Conservation (phyloP, 768 basidiomycete species). For the Leucosporidium scottii region DNA sequence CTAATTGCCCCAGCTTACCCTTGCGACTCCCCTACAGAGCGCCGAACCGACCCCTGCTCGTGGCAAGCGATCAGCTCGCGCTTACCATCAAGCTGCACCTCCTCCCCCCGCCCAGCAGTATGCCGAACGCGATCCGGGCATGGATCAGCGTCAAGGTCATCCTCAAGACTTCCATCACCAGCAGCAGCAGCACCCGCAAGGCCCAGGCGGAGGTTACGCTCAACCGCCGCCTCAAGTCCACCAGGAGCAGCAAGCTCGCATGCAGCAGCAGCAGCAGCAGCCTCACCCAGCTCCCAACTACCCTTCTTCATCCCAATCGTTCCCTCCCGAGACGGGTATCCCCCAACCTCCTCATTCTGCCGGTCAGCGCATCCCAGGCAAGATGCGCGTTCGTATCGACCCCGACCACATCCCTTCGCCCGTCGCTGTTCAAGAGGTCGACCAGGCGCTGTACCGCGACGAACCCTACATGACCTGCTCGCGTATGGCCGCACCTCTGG, state of each 20-base stretch:
- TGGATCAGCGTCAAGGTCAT: slow-evolving; percentile 21
- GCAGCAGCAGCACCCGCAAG: slow-evolving; percentile 10
- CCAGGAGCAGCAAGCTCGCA: neutral
- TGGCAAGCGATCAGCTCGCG: too few relatives aligned
- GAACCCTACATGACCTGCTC: slow-evolving; percentile 60
- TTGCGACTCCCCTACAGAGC: too few relatives aligned
- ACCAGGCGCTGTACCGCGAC: slow-evolving; percentile 68
- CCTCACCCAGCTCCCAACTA: neutral
- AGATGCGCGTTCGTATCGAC: slow-evolving; percentile 69
- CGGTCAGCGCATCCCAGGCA: slow-evolving; percentile 56
- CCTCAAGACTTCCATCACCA: slow-evolving; percentile 6
- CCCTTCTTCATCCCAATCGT: slow-evolving; percentile 18
- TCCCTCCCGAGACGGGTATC: slow-evolving; percentile 41
- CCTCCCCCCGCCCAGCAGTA: slow-evolving; percentile 27
- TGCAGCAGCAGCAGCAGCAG: neutral
- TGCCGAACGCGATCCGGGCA: too few relatives aligned
- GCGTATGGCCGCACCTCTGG: slow-evolving; percentile 61
- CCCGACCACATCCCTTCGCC: slow-evolving; percentile 87
- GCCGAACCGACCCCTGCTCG: too few relatives aligned
- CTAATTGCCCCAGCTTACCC: too few relatives aligned
- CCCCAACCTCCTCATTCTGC: slow-evolving; percentile 65
- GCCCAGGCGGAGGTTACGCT: neutral
- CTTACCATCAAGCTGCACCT: slow-evolving; percentile 11
- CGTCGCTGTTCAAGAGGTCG: slow-evolving; percentile 65
- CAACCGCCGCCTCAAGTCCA: slow-evolving; percentile 10